These are phyloP conservation scores for Parietaria judaica DNA, from an alignment of 306 rosid genomes.

Conservation along the genomic window DNA sequence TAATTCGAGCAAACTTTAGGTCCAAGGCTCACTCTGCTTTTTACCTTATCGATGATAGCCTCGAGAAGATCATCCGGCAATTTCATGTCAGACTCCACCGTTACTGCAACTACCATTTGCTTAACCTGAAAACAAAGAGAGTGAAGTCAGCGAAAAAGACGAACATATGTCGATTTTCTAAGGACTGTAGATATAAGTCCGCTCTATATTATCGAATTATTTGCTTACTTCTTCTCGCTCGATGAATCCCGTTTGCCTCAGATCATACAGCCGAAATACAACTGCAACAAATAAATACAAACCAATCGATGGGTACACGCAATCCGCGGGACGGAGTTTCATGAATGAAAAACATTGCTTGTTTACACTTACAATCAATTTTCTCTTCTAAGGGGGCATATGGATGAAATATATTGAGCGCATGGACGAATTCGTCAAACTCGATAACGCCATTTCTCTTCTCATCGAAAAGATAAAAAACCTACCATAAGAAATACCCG, in stretches of 20 bases:
- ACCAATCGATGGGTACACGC: constrained; percentile 12
- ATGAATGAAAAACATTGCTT: constrained; percentile 11
- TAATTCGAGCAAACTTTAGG: background rate
- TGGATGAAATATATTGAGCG: constrained; percentile 71
- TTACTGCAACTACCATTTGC: constrained; percentile 72
- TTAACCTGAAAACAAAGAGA: constrained; percentile 50
- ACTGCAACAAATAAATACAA: constrained; percentile 36
- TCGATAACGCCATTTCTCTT: constrained; percentile 72
- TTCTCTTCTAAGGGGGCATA: constrained; percentile 57
- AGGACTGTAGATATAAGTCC: background rate
- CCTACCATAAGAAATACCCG: constrained; percentile 29
- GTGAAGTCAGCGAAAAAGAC: constrained; percentile 7
- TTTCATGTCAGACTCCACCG: constrained; percentile 53
- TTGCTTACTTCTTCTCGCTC: constrained; percentile 76
- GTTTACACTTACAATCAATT: constrained; percentile 55
- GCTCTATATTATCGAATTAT: background rate
- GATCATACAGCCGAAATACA: constrained; percentile 76
- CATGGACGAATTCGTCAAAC: constrained; percentile 70
- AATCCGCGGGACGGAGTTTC: constrained; percentile 13
- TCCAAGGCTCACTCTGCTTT: background rate
- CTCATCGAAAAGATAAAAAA: constrained; percentile 72
- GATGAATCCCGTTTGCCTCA: constrained; percentile 69
- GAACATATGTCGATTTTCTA: background rate
- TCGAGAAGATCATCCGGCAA: constrained; percentile 71
- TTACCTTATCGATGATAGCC: constrained; percentile 59